These are phyloP conservation scores for Baorangia bicolor DNA, from an alignment of 768 basidiomycete genomes.

Conservation along the genomic window DNA sequence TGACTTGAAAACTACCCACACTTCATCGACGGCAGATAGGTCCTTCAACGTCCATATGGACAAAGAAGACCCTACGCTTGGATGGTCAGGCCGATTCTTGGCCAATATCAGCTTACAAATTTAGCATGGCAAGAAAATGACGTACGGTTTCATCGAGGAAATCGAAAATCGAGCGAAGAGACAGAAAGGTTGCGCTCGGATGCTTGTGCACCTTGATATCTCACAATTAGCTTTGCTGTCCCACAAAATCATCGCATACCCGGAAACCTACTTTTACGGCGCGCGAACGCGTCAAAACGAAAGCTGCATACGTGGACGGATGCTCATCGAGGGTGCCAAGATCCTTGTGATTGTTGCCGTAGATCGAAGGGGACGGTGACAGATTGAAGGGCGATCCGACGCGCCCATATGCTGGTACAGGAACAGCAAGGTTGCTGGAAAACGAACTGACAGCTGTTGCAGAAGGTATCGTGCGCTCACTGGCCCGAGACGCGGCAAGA, in stretches of 20 bases:
- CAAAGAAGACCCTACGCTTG: conserved; percentile 28
- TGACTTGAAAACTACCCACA: conserved; percentile 58
- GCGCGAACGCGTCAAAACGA: conserved; percentile 51
- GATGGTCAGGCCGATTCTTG: conserved; percentile 14
- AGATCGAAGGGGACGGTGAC: conserved; percentile 21
- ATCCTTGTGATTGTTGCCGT: conserved; percentile 6
- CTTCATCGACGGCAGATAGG: conserved; percentile 33
- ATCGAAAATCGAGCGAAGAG: conserved; percentile 28
- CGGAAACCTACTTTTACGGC: conserved; percentile 47
- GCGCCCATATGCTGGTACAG: neutral
- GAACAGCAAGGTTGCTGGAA: conserved; percentile 1
- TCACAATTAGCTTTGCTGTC: neutral
- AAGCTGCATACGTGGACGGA: conserved; percentile 34
- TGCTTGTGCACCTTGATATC: conserved; percentile 26
- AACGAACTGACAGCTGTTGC: neutral
- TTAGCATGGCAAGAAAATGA: neutral
- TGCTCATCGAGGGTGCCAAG: conserved; percentile 8
- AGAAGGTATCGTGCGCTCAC: conserved; percentile 1
- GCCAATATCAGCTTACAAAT: conserved; percentile 10
- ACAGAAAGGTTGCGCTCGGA: conserved; percentile 19
- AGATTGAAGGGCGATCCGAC: conserved; percentile 35
- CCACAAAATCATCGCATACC: neutral
- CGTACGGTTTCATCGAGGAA: conserved; percentile 23
- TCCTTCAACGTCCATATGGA: conserved; percentile 52
- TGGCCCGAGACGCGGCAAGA: neutral